A percentile compares a stretch with the other conserved stretches of the same genome.
phyloP scores from a whole-genome alignment of 345 rosid genomes.

The Brassica rapa region DNA sequence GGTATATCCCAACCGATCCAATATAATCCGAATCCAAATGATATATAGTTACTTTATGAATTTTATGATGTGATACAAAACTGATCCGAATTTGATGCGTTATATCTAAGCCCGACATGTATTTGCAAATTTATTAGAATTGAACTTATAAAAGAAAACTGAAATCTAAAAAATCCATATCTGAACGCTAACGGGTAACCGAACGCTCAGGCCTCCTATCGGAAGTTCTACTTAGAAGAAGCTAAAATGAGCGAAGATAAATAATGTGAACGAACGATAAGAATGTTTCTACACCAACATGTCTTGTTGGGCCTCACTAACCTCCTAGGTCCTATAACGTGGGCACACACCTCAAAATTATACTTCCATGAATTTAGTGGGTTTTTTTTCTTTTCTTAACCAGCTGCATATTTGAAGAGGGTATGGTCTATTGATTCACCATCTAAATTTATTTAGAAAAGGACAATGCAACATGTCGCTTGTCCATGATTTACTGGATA shows the following conservation, averaged over 20 bases:
- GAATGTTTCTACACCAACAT: neutral
- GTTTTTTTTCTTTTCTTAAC: neutral
- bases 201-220: neutral
- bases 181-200: too few species aligned
- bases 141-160: too few species aligned
- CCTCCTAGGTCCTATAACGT: neutral
- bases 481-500: neutral
- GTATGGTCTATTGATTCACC: conserved; percentile 1
- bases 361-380: neutral
- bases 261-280: neutral
- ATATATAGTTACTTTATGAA: too few species aligned
- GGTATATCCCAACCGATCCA: too few species aligned
- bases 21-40: too few species aligned
- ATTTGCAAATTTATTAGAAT: too few species aligned
- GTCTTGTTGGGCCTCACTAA: neutral
- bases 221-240: neutral
- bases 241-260: neutral
- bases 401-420: neutral
- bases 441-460: neutral
- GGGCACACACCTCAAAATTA: neutral
- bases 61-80: too few species aligned
- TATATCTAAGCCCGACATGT: too few species aligned
- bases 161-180: too few species aligned
- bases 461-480: neutral
- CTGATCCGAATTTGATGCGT: too few species aligned